Percentiles rank a stretch among this genome's conserved stretches.
phyloP scores from a whole-genome alignment of 2,329 filamentous ascomycete genomes.

The Apiospora koreana region DNA sequence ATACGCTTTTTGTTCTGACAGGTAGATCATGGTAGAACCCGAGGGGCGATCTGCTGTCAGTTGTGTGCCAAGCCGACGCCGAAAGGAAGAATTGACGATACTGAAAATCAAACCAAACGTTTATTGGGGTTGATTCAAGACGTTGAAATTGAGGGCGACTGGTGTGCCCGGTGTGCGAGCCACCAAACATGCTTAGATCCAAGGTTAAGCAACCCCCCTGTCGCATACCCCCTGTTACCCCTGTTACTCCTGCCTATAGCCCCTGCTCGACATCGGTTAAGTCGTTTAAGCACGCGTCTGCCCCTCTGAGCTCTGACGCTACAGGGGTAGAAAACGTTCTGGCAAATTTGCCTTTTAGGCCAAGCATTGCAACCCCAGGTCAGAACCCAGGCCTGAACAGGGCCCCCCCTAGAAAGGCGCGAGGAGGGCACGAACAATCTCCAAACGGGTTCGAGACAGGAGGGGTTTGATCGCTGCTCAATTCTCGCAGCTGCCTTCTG shows the following conservation, averaged over 20 bases:
- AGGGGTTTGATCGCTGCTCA: conserved; percentile 5
- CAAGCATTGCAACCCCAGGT: conserved; percentile 9
- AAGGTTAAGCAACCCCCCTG: neutral
- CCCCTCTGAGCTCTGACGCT: neutral
- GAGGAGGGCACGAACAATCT: neutral
- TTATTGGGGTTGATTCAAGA: neutral
- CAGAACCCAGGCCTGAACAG: no score
- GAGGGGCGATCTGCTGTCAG: neutral
- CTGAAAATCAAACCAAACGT: neutral
- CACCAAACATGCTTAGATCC: conserved; percentile 1
- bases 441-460: neutral
- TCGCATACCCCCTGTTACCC: neutral
- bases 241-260: neutral
- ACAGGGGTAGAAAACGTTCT: neutral
- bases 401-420: neutral
- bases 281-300: neutral
- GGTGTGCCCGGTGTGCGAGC: neutral
- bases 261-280: neutral
- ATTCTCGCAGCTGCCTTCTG: neutral
- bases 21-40: neutral
- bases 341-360: conserved; percentile 9
- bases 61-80: neutral
- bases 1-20: neutral
- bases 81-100: neutral
- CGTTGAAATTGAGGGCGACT: neutral